phyloP scores from a whole-genome alignment of 208 protist species.

The Trypanosoma platydactyli region DNA sequence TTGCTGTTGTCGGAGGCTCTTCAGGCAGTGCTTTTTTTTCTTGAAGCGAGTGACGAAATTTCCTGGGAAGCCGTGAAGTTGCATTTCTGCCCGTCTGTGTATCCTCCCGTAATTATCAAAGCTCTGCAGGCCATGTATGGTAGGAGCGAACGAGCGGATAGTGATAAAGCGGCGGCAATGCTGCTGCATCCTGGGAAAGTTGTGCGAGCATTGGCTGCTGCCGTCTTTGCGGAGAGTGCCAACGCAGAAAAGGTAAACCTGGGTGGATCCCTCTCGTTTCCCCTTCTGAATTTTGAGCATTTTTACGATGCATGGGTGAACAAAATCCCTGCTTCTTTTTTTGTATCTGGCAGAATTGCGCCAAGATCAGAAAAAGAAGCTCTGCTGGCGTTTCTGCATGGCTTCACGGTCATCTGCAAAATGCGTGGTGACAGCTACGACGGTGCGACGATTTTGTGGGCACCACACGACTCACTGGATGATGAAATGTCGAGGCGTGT shows the following conservation, averaged over 20 bases:
- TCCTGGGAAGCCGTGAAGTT: conserved; percentile 35
- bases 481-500: conserved; percentile 42
- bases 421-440: conserved; percentile 13
- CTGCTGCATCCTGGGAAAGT: conserved; percentile 37
- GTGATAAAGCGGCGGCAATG: neutral
- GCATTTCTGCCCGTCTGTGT: conserved; percentile 55
- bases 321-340: conserved; percentile 37
- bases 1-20: conserved; percentile 42
- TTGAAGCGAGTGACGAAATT: conserved; percentile 32
- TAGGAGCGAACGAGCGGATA: neutral
- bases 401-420: conserved; percentile 30
- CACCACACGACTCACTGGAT: conserved; percentile 43
- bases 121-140: conserved; percentile 53
- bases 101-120: conserved; percentile 52
- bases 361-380: conserved; percentile 12
- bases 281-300: conserved; percentile 35
- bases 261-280: conserved; percentile 1
- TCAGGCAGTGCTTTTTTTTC: conserved; percentile 33
- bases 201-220: conserved; percentile 43
- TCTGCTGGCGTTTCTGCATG: conserved; percentile 39
- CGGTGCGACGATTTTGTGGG: conserved; percentile 39
- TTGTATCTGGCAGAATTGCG: conserved; percentile 25
- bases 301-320: conserved; percentile 40
- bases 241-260: neutral
- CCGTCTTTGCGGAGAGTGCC: conserved; percentile 25